Evolutionary conservation across 1,139 yeast species (phyloP), one percentile per base, ranked within the genome.

Genomic region (Kluyveromyces sp.): DNA sequence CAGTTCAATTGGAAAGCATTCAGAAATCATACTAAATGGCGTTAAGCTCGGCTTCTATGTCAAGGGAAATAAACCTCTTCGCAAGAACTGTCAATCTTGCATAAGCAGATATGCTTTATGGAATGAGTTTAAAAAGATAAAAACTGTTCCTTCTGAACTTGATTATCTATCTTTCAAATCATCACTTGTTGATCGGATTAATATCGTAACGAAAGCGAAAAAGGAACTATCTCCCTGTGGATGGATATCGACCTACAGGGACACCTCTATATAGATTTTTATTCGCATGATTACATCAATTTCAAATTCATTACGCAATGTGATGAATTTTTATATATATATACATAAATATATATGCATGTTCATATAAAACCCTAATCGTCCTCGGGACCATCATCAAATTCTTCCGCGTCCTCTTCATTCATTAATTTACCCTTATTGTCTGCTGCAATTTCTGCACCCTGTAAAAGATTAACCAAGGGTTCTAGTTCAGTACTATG

Each of bases 371-470:
- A 15, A 15, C 21, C 21, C 39, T 26, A 37, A 26, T 37, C 55
- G 36, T 55, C 56, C 2, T 53, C 63, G 25, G 57, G 58, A 25
- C 57, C 67, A 37, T 59, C 64, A 27, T 54, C 60, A 39, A 57
- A 55, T 32, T 50, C 53, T 21, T 56, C 65, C 25, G 51, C 64
- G 34, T 56, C 62, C 10, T 56, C 61, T 25, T 56, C 60, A 25
- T 51, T 51, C 27, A 51, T 55, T 45, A 52, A 56, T 45, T 54
- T 47, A 38, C 59, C 57, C 7, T 58, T 59, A 43, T 50, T 55
- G 39, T 64, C 70, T 34, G 69, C 65, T 0, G 95, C 94, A 57
- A 79, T 81, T 63, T 87, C 95, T 0, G 97, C 96, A 51, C 89
- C 79, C 58, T 87, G 87, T 55, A 90, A 73, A 41, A 80, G 68